Evolutionary conservation across 345 rosid genomes (phyloP).

Genomic region (Hibiscus trionum): DNA sequence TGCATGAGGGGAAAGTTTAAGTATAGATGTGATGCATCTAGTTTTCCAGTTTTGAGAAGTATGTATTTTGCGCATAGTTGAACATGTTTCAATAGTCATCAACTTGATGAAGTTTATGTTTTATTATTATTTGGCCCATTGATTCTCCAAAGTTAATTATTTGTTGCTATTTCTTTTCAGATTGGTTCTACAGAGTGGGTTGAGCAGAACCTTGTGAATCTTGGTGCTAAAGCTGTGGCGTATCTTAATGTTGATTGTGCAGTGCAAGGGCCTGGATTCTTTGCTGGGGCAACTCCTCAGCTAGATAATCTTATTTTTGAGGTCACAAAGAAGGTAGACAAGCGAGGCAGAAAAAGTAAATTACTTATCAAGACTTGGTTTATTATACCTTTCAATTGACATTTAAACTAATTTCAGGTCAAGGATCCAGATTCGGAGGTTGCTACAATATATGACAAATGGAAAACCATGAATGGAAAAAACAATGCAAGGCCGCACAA

Average conservation of each 20-base stretch:
- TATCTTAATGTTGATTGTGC: slow-evolving; percentile 96
- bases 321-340: slow-evolving; percentile 59
- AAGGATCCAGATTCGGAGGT: slow-evolving; percentile 63
- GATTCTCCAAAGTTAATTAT: neutral
- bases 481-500: slow-evolving; percentile 28
- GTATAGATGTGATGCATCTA: neutral
- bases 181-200: slow-evolving; percentile 98
- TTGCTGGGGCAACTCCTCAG: slow-evolving; percentile 82
- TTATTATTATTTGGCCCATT: neutral
- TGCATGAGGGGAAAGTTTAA: neutral
- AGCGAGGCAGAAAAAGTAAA: neutral
- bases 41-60: neutral
- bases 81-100: neutral
- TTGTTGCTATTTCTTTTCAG: slow-evolving; percentile 25
- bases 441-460: slow-evolving; percentile 51
- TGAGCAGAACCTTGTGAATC: slow-evolving; percentile 74
- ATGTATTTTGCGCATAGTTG: neutral
- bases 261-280: slow-evolving; percentile 93
- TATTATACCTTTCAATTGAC: neutral
- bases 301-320: slow-evolving; percentile 68
- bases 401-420: slow-evolving; percentile 36
- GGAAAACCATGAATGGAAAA: slow-evolving; percentile 40
- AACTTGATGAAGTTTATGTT: slow-evolving; percentile 2
- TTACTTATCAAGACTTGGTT: slow-evolving; percentile 3
- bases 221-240: slow-evolving; percentile 81